Conservation (phyloP, 257 asterid species). For the Hygrophila difformis region DNA sequence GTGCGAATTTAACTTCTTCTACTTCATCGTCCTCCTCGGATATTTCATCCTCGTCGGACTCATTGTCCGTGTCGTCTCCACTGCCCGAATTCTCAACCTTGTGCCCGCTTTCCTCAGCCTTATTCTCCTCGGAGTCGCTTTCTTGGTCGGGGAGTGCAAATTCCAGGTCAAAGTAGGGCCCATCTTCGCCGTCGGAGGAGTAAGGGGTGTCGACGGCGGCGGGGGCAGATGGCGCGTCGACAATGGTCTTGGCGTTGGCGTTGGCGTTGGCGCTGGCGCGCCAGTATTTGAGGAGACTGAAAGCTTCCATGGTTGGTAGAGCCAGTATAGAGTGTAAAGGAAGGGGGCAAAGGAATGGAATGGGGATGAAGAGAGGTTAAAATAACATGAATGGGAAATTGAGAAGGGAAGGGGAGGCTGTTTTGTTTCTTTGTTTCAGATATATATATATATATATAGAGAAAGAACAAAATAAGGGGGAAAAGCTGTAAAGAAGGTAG, state of each 20-base stretch:
- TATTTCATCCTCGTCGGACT: conserved; percentile 16
- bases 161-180: conserved; percentile 46
- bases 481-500: too few relatives aligned
- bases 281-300: conserved; percentile 48
- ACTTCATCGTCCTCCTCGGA: conserved; percentile 17
- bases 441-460: too few relatives aligned
- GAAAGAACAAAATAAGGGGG: too few relatives aligned
- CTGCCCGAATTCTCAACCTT: conserved; percentile 5
- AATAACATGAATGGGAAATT: too few relatives aligned
- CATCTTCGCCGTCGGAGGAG: conserved; percentile 42
- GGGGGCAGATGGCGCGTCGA: conserved; percentile 15
- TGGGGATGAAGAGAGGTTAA: too few relatives aligned
- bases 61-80: conserved; percentile 19
- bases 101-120: conserved; percentile 7
- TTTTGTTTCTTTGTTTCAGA: too few relatives aligned
- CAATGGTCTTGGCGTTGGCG: conserved; percentile 20
- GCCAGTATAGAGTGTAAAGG: conserved; percentile 27
- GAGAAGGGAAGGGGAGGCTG: too few relatives aligned
- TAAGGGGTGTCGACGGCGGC: conserved; percentile 20
- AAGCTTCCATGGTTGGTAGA: conserved; percentile 49
- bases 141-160: conserved; percentile 30
- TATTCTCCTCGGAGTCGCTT: conserved; percentile 22
- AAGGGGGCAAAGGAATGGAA: too few relatives aligned
- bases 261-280: conserved; percentile 20
- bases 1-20: conserved; percentile 23